Conservation (phyloP, 768 basidiomycete species). For the Stropharia rugosoannulata region DNA sequence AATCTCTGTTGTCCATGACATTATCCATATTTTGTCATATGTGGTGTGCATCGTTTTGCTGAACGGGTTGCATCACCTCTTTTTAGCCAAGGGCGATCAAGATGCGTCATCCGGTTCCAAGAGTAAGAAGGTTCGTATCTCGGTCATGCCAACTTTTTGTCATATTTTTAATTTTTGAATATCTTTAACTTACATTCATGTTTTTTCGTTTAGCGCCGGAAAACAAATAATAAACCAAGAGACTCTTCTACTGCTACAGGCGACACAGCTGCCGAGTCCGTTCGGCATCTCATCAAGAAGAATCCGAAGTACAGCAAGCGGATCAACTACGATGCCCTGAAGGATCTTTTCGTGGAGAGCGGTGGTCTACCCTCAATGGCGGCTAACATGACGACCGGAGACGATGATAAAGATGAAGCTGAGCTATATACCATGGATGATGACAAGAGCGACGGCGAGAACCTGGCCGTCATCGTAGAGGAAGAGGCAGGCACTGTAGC, state of each 20-base stretch:
- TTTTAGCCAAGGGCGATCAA: slow-evolving; percentile 68
- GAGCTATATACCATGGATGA: slow-evolving; percentile 42
- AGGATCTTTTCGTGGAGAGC: slow-evolving; percentile 67
- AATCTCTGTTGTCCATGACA: not conserved
- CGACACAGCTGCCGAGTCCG: slow-evolving; percentile 73
- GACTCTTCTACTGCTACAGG: slow-evolving; percentile 74
- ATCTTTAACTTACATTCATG: slow-evolving; percentile 6
- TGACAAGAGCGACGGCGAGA: slow-evolving; percentile 37
- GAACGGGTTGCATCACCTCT: slow-evolving; percentile 30
- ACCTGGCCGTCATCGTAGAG: slow-evolving; percentile 40
- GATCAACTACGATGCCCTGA: slow-evolving; percentile 91
- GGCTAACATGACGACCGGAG: slow-evolving; percentile 26
- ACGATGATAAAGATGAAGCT: slow-evolving; percentile 46
- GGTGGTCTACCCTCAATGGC: slow-evolving; percentile 27
- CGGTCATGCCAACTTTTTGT: slow-evolving; percentile 32
- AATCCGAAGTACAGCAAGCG: slow-evolving; percentile 87
- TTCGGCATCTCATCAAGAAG: slow-evolving; percentile 77
- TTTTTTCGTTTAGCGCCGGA: slow-evolving; percentile 56
- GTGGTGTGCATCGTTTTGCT: slow-evolving; percentile 34
- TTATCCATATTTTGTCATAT: not conserved
- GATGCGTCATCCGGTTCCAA: slow-evolving; percentile 44
- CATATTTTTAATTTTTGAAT: slow-evolving; percentile 13
- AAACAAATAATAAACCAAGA: slow-evolving; percentile 58
- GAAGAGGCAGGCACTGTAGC: slow-evolving; percentile 41
- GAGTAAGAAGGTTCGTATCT: slow-evolving; percentile 78